Evolutionary conservation across 2,329 filamentous ascomycete species (phyloP).

Genomic region (Aureobasidium sp.): DNA sequence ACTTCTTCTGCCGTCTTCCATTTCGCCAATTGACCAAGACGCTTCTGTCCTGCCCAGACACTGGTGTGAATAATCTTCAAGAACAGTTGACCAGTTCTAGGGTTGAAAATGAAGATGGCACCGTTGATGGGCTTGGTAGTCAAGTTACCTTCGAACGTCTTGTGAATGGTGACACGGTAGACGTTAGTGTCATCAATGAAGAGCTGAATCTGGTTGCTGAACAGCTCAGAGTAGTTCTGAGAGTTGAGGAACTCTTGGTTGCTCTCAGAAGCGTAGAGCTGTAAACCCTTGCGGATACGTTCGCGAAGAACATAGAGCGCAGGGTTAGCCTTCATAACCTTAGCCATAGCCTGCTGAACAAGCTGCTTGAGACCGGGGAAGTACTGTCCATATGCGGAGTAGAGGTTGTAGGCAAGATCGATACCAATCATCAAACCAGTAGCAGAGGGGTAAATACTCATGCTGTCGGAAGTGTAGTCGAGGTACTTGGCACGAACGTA

Average conservation of each 20-base stretch:
- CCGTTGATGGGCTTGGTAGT: conserved; percentile 99
- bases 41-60: conserved; percentile 99
- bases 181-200: conserved; percentile 99
- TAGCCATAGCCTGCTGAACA: conserved; percentile 98
- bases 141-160: conserved; percentile 99
- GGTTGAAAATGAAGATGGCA: conserved; percentile 99
- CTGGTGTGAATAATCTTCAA: conserved; percentile 99
- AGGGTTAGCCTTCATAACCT: conserved; percentile 99
- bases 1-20: conserved; percentile 99
- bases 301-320: conserved; percentile 96
- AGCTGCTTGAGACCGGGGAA: conserved; percentile 98
- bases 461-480: conserved; percentile 98
- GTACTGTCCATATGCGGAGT: conserved; percentile 98
- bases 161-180: conserved; percentile 99
- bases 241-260: conserved; percentile 99
- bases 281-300: conserved; percentile 98
- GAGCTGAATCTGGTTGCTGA: conserved; percentile 98
- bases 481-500: conserved; percentile 99
- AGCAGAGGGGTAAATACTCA: conserved; percentile 98
- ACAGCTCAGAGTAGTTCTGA: conserved; percentile 98
- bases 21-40: conserved; percentile 97
- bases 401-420: conserved; percentile 97
- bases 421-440: conserved; percentile 99
- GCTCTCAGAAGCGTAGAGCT: conserved; percentile 97
- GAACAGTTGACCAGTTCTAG: conserved; percentile 97